Evolutionary conservation across 495 filamentous ascomycete species (phyloP).

Genomic region (Aspergillus coremiiformis): DNA sequence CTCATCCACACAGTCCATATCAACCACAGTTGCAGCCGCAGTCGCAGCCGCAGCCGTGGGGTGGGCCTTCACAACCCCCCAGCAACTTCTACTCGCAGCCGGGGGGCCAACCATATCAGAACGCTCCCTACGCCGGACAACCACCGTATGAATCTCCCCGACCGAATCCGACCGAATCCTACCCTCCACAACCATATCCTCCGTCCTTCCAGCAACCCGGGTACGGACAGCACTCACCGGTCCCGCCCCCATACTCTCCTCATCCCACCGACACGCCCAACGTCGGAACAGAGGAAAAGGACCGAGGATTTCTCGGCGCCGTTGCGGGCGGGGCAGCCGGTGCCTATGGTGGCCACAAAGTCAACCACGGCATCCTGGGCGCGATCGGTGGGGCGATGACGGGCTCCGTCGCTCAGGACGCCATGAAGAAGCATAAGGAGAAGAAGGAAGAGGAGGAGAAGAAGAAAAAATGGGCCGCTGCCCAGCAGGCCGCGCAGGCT

Average conservation of each 20-base stretch:
- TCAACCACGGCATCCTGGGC: slow-evolving; percentile 28
- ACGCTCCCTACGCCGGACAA: neutral
- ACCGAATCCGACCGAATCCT: neutral
- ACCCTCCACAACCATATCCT: neutral
- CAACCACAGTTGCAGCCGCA: too few relatives aligned
- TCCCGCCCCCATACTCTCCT: neutral
- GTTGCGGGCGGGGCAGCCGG: slow-evolving; percentile 29
- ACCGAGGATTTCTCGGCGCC: slow-evolving; percentile 20
- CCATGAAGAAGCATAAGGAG: slow-evolving; percentile 24
- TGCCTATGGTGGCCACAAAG: slow-evolving; percentile 26
- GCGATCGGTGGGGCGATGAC: slow-evolving; percentile 32
- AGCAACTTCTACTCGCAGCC: neutral
- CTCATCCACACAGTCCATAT: neutral
- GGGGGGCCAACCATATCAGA: neutral
- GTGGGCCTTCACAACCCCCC: neutral
- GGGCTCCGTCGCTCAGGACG: slow-evolving; percentile 29
- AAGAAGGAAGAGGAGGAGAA: slow-evolving; percentile 13
- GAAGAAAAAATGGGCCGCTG: neutral
- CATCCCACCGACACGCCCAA: neutral
- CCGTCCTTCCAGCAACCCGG: neutral
- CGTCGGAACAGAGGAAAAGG: neutral
- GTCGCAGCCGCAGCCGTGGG: too few relatives aligned
- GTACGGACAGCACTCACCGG: neutral
- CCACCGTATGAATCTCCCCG: neutral
- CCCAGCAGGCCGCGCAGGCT: neutral